phyloP scores from a whole-genome alignment of 495 filamentous ascomycete species.

The Lepraria neglecta region DNA sequence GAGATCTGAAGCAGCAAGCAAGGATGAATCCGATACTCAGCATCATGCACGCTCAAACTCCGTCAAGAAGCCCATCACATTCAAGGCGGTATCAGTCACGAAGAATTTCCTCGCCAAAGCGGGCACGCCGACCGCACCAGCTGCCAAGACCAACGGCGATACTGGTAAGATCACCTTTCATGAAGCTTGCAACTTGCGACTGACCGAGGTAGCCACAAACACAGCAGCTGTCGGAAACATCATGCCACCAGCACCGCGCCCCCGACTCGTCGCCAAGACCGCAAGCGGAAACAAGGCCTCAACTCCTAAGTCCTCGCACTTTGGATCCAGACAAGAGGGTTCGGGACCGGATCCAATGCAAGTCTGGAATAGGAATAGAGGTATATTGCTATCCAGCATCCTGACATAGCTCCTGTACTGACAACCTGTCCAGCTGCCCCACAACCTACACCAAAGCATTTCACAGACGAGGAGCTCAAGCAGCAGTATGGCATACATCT shows the following conservation, averaged over 20 bases:
- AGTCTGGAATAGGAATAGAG: conserved; percentile 98
- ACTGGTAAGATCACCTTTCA: conserved; percentile 41
- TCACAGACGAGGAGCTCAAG: conserved; percentile 95
- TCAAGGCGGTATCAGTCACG: conserved; percentile 93
- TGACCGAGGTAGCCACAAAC: conserved; percentile 36
- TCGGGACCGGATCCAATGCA: conserved; percentile 60
- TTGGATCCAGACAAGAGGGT: conserved; percentile 41
- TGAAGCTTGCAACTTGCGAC: neutral
- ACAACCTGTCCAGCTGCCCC: conserved; percentile 53
- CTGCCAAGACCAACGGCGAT: conserved; percentile 49
- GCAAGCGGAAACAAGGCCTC: conserved; percentile 51
- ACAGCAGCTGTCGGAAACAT: conserved; percentile 38
- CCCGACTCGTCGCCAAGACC: conserved; percentile 62
- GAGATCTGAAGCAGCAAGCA: conserved; percentile 29
- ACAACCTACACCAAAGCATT: conserved; percentile 76
- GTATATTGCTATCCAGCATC: conserved; percentile 46
- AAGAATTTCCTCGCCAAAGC: conserved; percentile 72
- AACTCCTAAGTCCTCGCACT: conserved; percentile 42
- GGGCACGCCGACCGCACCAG: conserved; percentile 40
- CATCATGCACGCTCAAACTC: conserved; percentile 62
- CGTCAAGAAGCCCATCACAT: conserved; percentile 76
- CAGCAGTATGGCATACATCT: conserved; percentile 95
- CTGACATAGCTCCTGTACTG: neutral
- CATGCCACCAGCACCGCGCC: conserved; percentile 45
- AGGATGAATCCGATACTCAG: conserved; percentile 43